Percentiles rank a stretch among this genome's conserved stretches.
Conservation (phyloP, 257 asterid genomes). For the Plantago major region DNA sequence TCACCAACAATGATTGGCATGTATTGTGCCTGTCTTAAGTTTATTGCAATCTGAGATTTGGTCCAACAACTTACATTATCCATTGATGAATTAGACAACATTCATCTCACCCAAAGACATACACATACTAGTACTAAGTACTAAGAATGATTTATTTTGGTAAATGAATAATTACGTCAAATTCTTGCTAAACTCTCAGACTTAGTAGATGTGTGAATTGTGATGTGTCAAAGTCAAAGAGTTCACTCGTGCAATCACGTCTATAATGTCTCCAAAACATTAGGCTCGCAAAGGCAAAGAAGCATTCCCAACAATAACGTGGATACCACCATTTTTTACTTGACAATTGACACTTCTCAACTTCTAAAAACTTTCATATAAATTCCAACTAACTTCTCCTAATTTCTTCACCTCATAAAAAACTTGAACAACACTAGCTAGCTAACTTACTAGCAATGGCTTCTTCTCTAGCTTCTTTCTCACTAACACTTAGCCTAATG, state of each 20-base stretch:
- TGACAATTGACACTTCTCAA: background rate
- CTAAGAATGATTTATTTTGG: background rate
- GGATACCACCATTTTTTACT: conserved; percentile 36
- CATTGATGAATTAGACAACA: background rate
- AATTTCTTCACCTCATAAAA: conserved; percentile 8
- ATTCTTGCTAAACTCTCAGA: background rate
- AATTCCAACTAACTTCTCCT: conserved; percentile 16
- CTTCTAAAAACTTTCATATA: conserved; percentile 19
- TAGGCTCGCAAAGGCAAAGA: conserved; percentile 24
- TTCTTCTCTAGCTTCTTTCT: conserved; percentile 20
- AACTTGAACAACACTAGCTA: conserved; percentile 4
- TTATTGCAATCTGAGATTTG: background rate
- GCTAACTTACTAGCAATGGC: conserved; percentile 31
- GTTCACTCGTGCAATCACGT: conserved; percentile 63
- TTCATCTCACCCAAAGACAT: conserved; percentile 17
- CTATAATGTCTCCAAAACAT: conserved; percentile 23
- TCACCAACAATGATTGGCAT: background rate
- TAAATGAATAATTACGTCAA: background rate
- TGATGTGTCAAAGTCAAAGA: conserved; percentile 26
- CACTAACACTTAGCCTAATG: conserved; percentile 26
- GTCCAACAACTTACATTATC: background rate
- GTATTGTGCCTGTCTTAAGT: background rate
- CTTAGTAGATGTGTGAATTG: conserved; percentile 1
- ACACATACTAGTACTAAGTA: too few species aligned
- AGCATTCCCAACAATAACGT: conserved; percentile 37